Evolutionary conservation across 331 rosid species (phyloP).

Genomic region (Pyrus hybrid): DNA sequence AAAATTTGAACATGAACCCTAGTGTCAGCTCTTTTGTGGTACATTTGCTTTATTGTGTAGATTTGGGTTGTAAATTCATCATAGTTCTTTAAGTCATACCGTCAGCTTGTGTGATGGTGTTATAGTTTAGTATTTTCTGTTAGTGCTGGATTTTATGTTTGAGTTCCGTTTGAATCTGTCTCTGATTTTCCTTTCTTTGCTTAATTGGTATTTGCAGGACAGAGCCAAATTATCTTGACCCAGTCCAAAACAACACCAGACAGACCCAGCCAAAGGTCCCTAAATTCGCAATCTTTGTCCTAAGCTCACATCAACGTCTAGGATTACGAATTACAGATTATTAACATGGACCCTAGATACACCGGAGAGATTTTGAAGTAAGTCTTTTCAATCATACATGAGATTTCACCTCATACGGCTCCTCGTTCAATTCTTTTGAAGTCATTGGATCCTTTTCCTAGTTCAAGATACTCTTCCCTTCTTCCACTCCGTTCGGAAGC

Average conservation of each 20-base stretch:
- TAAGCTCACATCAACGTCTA: neutral
- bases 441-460: too few relatives aligned
- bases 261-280: neutral
- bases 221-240: neutral
- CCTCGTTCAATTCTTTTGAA: too few relatives aligned
- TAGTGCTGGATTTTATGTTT: neutral
- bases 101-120: neutral
- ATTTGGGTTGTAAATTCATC: neutral
- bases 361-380: constrained; percentile 42
- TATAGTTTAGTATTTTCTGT: neutral
- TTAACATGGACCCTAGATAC: constrained; percentile 35
- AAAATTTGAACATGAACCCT: too few relatives aligned
- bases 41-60: neutral
- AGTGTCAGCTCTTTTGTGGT: neutral
- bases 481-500: too few relatives aligned
- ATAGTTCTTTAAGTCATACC: neutral
- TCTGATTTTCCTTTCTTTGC: neutral
- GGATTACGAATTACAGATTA: neutral
- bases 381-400: neutral
- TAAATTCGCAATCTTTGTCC: neutral
- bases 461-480: too few relatives aligned
- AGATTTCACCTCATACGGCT: too few relatives aligned
- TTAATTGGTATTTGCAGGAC: neutral
- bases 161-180: neutral
- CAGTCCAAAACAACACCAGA: neutral